Percentiles rank a stretch among this genome's conserved stretches.
phyloP scores from a whole-genome alignment of 2,329 filamentous ascomycete genomes.

The Bipolaris cookei region DNA sequence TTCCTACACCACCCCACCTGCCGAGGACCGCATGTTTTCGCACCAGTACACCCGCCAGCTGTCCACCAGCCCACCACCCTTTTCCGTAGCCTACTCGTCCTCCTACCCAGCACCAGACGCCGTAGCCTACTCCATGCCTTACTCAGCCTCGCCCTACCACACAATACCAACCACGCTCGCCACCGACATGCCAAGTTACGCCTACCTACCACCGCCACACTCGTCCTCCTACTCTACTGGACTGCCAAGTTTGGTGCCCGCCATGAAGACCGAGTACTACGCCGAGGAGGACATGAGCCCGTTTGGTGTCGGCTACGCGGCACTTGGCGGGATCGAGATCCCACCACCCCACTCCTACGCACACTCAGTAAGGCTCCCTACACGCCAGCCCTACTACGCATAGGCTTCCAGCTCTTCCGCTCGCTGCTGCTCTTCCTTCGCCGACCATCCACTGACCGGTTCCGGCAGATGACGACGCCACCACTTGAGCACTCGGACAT shows the following conservation, averaged over 20 bases:
- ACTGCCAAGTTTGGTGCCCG: conserved; percentile 65
- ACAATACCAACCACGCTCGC: conserved; percentile 47
- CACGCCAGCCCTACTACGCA: conserved; percentile 49
- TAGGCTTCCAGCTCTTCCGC: conserved; percentile 38
- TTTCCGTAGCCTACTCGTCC: conserved; percentile 63
- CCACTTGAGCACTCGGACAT: conserved; percentile 70
- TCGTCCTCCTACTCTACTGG: conserved; percentile 59
- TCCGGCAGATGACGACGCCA: conserved; percentile 66
- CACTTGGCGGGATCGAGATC: conserved; percentile 68
- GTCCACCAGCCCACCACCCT: conserved; percentile 74
- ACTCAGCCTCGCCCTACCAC: conserved; percentile 54
- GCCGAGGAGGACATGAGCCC: conserved; percentile 66
- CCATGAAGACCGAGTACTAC: conserved; percentile 71
- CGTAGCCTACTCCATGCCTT: conserved; percentile 64
- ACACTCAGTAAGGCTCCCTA: conserved; percentile 70
- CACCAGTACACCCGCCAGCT: conserved; percentile 71
- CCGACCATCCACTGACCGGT: conserved; percentile 47
- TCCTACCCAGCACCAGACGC: conserved; percentile 72
- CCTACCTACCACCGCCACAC: conserved; percentile 61
- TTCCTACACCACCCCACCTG: conserved; percentile 58
- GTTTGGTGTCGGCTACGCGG: conserved; percentile 72
- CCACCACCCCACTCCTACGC: conserved; percentile 67
- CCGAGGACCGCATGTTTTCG: conserved; percentile 71
- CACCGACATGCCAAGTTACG: conserved; percentile 56
- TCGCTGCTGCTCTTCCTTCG: conserved; percentile 28